A percentile compares a stretch with the other conserved stretches of the same genome.
Conservation (phyloP, 345 rosid genomes). For the Triadica sebifera region DNA sequence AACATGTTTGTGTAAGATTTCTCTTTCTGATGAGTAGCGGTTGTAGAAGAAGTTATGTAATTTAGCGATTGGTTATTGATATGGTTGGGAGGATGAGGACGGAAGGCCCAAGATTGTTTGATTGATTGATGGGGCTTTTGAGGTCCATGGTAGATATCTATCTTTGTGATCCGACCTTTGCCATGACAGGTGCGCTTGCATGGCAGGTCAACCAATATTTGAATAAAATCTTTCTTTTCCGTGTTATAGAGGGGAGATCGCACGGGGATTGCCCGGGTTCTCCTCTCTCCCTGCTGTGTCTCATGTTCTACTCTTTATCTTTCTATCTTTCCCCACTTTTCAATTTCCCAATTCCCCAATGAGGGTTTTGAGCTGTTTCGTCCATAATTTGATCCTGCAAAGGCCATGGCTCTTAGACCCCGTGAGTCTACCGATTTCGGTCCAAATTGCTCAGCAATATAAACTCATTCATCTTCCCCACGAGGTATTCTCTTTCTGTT, state of each 20-base stretch:
- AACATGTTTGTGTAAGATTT: background rate
- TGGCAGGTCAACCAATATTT: conserved; percentile 35
- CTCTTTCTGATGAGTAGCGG: background rate
- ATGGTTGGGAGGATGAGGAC: background rate
- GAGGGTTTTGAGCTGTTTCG: background rate
- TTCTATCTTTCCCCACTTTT: background rate
- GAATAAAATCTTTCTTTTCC: conserved; percentile 45
- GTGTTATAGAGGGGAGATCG: conserved; percentile 74
- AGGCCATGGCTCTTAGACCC: no score
- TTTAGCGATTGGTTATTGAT: background rate
- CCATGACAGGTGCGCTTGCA: conserved; percentile 41
- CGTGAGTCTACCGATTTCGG: no score
- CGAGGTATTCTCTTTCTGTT: no score
- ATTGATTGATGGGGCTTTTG: background rate
- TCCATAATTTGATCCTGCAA: no score
- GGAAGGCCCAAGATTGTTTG: background rate
- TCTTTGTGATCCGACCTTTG: conserved; percentile 24
- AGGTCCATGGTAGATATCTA: background rate
- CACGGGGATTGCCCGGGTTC: conserved; percentile 83
- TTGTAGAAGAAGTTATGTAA: background rate
- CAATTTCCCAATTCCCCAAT: conserved; percentile 14
- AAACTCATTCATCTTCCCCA: no score
- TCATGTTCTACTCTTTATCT: conserved; percentile 10
- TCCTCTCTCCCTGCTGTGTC: conserved; percentile 37
- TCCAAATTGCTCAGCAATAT: no score